phyloP scores from a whole-genome alignment of 225 moss, liverwort and hornwort genomes.

The Pseudoscleropodium purum region DNA sequence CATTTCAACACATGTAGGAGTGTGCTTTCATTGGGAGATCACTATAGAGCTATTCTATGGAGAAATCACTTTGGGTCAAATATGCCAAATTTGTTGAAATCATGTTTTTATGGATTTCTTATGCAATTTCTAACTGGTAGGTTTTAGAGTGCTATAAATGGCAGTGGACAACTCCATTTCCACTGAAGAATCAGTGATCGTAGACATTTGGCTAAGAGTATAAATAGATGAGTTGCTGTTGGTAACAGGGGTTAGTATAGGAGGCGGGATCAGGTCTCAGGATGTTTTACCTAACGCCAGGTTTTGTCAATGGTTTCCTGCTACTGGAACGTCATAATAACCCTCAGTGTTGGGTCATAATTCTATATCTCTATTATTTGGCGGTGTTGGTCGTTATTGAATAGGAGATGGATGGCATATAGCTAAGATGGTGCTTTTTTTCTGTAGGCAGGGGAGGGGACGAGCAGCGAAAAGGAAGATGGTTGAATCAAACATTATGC shows the following conservation, averaged over 20 bases:
- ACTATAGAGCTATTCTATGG: not conserved
- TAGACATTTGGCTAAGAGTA: not conserved
- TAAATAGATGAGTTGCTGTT: not conserved
- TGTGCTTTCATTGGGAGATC: not conserved
- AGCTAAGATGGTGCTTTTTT: not conserved
- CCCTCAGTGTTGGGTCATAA: not conserved
- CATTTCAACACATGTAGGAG: not conserved
- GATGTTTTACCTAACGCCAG: not conserved
- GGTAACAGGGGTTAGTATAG: not conserved
- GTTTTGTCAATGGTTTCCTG: not conserved
- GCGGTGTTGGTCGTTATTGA: not conserved
- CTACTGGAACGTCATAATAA: not conserved
- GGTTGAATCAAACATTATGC: constrained; percentile 76
- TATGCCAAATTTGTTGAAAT: not conserved
- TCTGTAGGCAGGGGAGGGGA: constrained; percentile 74
- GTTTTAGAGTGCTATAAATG: not conserved
- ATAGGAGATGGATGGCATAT: not conserved
- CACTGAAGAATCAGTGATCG: not conserved
- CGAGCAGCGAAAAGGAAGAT: constrained; percentile 96
- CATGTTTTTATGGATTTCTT: not conserved
- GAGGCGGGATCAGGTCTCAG: not conserved
- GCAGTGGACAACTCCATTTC: not conserved
- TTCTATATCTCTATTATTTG: not conserved
- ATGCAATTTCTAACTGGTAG: not conserved
- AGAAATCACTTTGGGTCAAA: not conserved